Evolutionary conservation across 2,329 filamentous ascomycete genomes (phyloP), one percentile per base, ranked within the genome.

Genomic region (Berkeleyomyces rouxiae): DNA sequence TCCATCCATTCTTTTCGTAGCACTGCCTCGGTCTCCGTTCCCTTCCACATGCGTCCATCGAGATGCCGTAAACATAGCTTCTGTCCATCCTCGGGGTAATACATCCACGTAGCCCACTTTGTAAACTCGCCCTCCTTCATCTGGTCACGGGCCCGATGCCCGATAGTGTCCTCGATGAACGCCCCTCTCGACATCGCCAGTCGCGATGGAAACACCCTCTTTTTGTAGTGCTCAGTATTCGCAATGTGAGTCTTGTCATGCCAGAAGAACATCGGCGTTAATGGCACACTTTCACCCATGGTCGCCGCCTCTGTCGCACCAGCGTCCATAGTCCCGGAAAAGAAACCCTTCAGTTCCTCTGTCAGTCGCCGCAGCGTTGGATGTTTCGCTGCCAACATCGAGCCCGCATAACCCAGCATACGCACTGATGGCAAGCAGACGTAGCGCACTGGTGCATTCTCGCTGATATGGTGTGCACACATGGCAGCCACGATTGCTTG

Each of bases 211-310:
- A 82, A 82, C 1, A 82, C 75, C 0, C 75, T 72, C 0, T 70
- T 67, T 0, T 81, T 71, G 62, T 82, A 82, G 66, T 82, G 79
- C 1, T 70, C 66, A 0, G 73, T 75, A 3, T 74, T 75, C 0
- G 76, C 79, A 2, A 82, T 64, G 63, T 82, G 79, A 0, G 79
- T 79, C 66, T 82, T 82, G 65, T 82, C 79, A 62, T 82, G 79
- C 79, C 79, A 82, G 67, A 82, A 80, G 70, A 81, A 82, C 61
- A 82, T 72, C 0, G 79, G 79, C 0, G 79, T 82, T 47, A 82
- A 68, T 0, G 77, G 76, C 0, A 82, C 68, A 23, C 23, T 23
- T 11, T 67, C 65, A 13, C 58, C 40, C 4, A 5, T 7, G 4
- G 13, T 36, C 13, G 6, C 16, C 33, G 9, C 40, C 58, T 43